Percentiles rank a stretch among this genome's conserved stretches.
Conservation (phyloP, 2,329 filamentous ascomycete species). For the Penicillium brevicompactum region DNA sequence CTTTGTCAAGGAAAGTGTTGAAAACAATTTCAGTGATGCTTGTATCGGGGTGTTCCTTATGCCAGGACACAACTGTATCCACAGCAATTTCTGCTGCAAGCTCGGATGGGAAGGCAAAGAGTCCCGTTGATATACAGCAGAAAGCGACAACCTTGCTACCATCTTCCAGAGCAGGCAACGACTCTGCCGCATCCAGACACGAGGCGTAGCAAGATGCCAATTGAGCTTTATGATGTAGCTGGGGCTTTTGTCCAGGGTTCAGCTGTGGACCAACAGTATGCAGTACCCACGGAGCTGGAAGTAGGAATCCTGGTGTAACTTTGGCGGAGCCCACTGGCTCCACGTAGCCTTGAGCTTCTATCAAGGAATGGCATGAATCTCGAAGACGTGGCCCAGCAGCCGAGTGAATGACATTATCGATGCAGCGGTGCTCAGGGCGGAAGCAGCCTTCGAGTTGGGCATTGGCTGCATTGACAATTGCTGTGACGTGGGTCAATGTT, state of each 20-base stretch:
- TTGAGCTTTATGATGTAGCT: conserved; percentile 9
- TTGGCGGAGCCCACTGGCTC: conserved; percentile 18
- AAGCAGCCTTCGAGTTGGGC: conserved; percentile 24
- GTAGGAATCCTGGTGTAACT: conserved; percentile 22
- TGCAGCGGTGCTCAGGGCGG: conserved; percentile 24
- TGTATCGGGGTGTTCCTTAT: conserved; percentile 8
- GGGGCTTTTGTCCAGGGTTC: neutral
- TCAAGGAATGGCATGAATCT: conserved; percentile 19
- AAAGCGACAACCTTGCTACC: conserved; percentile 22
- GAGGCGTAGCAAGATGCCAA: conserved; percentile 20
- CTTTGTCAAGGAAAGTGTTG: conserved; percentile 21
- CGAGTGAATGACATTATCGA: conserved; percentile 29
- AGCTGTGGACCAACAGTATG: conserved; percentile 28
- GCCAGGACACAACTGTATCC: conserved; percentile 17
- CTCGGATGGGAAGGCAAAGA: conserved; percentile 25
- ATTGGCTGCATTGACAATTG: conserved; percentile 29
- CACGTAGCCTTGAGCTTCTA: conserved; percentile 9
- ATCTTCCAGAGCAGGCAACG: conserved; percentile 12
- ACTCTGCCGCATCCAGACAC: conserved; percentile 15
- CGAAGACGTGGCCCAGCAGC: conserved; percentile 25
- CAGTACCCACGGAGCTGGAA: conserved; percentile 17
- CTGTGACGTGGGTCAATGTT: conserved; percentile 20
- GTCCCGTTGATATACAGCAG: conserved; percentile 27
- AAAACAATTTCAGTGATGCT: conserved; percentile 26
- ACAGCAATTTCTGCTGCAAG: conserved; percentile 20